These are phyloP conservation scores for Scheffersomyces ergatensis DNA, from an alignment of 805 yeast genomes.

Conservation along the genomic window DNA sequence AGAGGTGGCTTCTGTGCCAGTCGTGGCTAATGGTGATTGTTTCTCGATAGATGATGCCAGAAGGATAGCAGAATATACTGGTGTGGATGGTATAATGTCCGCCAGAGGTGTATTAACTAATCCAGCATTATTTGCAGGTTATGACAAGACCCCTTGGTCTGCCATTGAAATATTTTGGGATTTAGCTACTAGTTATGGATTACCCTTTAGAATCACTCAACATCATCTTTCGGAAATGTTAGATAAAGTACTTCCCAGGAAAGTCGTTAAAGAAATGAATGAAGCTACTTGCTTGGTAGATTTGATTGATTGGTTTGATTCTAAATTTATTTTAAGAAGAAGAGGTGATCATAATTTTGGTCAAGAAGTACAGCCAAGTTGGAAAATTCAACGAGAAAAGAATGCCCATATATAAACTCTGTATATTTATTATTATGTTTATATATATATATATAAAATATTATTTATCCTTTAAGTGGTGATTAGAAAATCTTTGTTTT, in stretches of 20 bases:
- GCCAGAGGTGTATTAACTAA: constrained; percentile 84
- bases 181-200: constrained; percentile 72
- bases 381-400: constrained; percentile 7
- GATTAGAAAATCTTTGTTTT: constrained; percentile 54
- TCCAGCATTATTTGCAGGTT: constrained; percentile 86
- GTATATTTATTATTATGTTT: not conserved
- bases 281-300: constrained; percentile 55
- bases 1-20: constrained; percentile 61
- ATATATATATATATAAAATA: not conserved
- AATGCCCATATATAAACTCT: constrained; percentile 7
- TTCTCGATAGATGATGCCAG: constrained; percentile 63
- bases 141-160: constrained; percentile 78
- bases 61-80: constrained; percentile 60
- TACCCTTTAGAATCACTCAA: constrained; percentile 80
- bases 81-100: constrained; percentile 93
- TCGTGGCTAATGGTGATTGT: constrained; percentile 98
- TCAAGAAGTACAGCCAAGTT: constrained; percentile 28
- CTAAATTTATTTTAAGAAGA: constrained; percentile 62
- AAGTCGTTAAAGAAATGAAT: constrained; percentile 55
- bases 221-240: constrained; percentile 91
- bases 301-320: constrained; percentile 81
- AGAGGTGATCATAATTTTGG: constrained; percentile 72
- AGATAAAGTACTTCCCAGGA: constrained; percentile 43
- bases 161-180: constrained; percentile 85
- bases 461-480: not conserved